Evolutionary conservation across 2,329 filamentous ascomycete genomes (phyloP), one percentile per base, ranked within the genome.

Genomic region (Talaromyces sp.): DNA sequence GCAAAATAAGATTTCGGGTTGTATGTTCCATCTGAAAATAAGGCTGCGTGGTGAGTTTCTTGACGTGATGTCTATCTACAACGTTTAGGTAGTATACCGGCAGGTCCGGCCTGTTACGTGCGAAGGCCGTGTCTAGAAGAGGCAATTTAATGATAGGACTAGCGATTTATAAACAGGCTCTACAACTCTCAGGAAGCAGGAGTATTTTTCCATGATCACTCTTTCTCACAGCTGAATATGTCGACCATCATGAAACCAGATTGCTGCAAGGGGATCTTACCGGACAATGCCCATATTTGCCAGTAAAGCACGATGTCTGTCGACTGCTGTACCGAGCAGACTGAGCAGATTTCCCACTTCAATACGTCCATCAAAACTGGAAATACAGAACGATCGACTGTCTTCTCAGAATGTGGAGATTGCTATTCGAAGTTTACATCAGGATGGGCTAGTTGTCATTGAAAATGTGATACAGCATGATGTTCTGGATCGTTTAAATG

Each of bases 371-470:
- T 81, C 81, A 14, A n/a, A 66, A 1, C 48, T 65, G 2, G 83
- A 86, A 65, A 63, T 80, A 11, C 66, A 73, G 12, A 71, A 69
- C n/a, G 69, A 70, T 0, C 44, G 62, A 0, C 79, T 86, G 0
- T 70, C 69, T 9, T 73, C 79, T 9, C 75, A 77, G 23, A 87
- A 85, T 63, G 75, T 88, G 1, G 84, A 88, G 66, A 77, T 80
- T 16, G 83, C 83, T 1, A 81, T 84, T 1, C 75, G 81, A 2
- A 76, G 80, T 37, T 67, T 86, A 6, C 79, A 84, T 61, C 68
- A 72, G 18, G 84, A 87, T 65, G 85, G 85, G 0, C 72, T 87
- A 0, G 83, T 88, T 0, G 81, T 87, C 0, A 71, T 87, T 2
- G 78, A 85, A 58, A 75, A 84, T 68, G 80, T 80, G 1, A 76